These are phyloP conservation scores for Apophysomyces ossiformis DNA, from an alignment of 371 early-diverging fungal genomes.

Conservation along the genomic window DNA sequence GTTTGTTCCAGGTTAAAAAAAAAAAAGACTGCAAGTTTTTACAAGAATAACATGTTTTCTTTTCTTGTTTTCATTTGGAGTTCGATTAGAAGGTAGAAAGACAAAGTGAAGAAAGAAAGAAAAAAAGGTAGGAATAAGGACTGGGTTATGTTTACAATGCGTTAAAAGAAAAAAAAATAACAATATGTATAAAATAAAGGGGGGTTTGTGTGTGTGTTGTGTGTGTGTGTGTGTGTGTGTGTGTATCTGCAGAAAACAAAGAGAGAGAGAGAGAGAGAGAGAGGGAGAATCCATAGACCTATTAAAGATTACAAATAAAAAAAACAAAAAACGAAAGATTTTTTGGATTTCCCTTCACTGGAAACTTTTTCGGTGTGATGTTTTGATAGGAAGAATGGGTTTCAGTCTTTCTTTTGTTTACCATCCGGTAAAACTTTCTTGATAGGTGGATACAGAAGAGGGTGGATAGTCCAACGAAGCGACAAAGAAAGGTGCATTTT, in stretches of 20 bases:
- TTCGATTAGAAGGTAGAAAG: not conserved
- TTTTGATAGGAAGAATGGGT: not conserved
- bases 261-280: slow-evolving; percentile 8
- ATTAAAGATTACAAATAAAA: slow-evolving; percentile 9
- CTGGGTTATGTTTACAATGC: no score
- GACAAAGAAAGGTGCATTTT: slow-evolving; percentile 15
- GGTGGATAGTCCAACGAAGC: slow-evolving; percentile 28
- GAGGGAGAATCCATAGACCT: not conserved
- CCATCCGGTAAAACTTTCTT: slow-evolving; percentile 16
- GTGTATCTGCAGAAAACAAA: not conserved
- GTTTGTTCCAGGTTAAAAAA: not conserved
- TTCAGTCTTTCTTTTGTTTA: not conserved
- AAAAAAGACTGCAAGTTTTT: not conserved
- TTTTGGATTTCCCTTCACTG: not conserved
- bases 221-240: no score
- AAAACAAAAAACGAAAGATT: not conserved
- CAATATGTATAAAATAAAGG: no score
- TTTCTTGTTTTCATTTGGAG: not conserved
- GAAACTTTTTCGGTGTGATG: not conserved
- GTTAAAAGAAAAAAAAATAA: no score
- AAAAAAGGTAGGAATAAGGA: not conserved
- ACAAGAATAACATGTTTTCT: not conserved
- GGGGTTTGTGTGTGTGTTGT: no score
- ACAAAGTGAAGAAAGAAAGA: not conserved
- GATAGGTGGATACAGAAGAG: slow-evolving; percentile 11